Evolutionary conservation across 495 filamentous ascomycete genomes (phyloP), one percentile per base, ranked within the genome.

Genomic region (Aspergillus coremiiformis): DNA sequence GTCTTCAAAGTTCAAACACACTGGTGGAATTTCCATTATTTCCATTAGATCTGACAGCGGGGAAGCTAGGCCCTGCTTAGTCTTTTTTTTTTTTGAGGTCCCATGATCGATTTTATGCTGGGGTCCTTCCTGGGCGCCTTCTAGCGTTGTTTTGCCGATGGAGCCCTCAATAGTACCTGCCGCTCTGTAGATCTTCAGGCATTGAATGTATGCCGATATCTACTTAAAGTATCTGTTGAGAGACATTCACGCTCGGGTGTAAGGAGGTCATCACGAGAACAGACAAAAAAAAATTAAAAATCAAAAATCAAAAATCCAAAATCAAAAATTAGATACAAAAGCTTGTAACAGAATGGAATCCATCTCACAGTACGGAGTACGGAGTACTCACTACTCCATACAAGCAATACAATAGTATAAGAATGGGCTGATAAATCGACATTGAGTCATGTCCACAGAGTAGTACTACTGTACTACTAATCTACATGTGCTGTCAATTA

Each of bases 1-100:
- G n/a, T n/a, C n/a, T n/a, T n/a, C n/a, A n/a, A n/a, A n/a, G n/a
- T 47, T 17, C 22, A 19, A 29, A 15, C 32, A 33, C 14, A 19
- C 22, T 27, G 20, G 10, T 22, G 22, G 47, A n/a, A n/a, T n/a
- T n/a, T n/a, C n/a, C n/a, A n/a, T n/a, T n/a, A 20, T 30, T 35
- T 39, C 43, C 33, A 29, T 49, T 44, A 43, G 55, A 63, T 58
- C 58, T 63, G 58, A 63, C 57, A 61, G 54, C 46, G 48, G 49
- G 47, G 52, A 47, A 53, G 27, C 46, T 49, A 41, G 15, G 12
- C 33, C 14, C 3, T 37, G n/a, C 24, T 41, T 47, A 7, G 21
- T 47, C 14, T 33, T 47, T 51, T 51, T 57, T 58, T 58, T 61
- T 60, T 58, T 53, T 44, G 27, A 42, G 57, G 60, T 60, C 57